phyloP scores from a whole-genome alignment of 345 rosid genomes.

The Rubroshorea leprosula region DNA sequence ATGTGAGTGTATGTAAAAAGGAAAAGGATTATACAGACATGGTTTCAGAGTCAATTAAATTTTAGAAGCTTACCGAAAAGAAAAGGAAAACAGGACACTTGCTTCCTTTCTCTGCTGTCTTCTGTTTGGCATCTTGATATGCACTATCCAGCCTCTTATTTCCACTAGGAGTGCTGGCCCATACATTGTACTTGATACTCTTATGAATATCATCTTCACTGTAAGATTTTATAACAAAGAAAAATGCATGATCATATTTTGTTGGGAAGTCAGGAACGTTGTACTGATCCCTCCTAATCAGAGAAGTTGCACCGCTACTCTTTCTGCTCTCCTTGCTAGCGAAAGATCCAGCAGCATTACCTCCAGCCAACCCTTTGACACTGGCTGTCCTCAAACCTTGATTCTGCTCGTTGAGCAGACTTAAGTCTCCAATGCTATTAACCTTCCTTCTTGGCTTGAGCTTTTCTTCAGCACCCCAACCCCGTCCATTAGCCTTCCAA shows the following conservation, averaged over 20 bases:
- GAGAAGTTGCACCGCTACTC: constrained; percentile 25
- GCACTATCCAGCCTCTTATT: constrained; percentile 55
- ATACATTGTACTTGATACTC: constrained; percentile 64
- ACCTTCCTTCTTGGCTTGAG: constrained; percentile 28
- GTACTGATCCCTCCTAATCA: constrained; percentile 40
- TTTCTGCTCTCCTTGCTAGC: too few species aligned
- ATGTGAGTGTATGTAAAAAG: not conserved
- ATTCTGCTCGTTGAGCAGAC: constrained; percentile 26
- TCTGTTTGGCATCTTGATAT: constrained; percentile 40
- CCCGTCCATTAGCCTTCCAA: constrained; percentile 25
- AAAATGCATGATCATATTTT: constrained; percentile 40
- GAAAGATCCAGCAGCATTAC: constrained; percentile 21
- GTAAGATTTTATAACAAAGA: constrained; percentile 64
- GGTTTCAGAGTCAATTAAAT: not conserved
- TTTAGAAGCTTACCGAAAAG: constrained; percentile 45
- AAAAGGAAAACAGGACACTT: constrained; percentile 56
- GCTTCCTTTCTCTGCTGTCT: constrained; percentile 29
- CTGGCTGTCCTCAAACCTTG: constrained; percentile 20
- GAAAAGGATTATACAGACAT: not conserved
- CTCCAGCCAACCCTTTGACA: too few species aligned
- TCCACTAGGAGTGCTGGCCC: constrained; percentile 67
- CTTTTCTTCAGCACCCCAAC: constrained; percentile 34
- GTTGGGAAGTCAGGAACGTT: constrained; percentile 44
- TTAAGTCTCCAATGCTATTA: constrained; percentile 17
- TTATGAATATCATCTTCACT: constrained; percentile 67